Evolutionary conservation across 495 filamentous ascomycete genomes (phyloP).

Genomic region (Hapsidospora chrysogenum): DNA sequence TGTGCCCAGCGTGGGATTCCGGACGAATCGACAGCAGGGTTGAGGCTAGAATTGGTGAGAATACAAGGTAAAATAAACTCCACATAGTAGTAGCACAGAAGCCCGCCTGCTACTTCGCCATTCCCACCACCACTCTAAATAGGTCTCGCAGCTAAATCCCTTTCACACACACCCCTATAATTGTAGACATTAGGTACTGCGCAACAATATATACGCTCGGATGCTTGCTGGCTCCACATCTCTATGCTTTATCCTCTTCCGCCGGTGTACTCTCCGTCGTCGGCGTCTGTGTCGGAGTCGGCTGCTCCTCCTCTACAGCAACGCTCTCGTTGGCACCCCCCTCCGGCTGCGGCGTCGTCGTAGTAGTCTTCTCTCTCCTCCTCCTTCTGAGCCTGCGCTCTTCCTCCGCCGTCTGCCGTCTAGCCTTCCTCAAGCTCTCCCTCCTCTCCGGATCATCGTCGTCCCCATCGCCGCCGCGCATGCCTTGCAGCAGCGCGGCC

Average conservation of each 20-base stretch:
- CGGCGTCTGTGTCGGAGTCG: background rate
- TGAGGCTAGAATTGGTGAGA: too few species aligned
- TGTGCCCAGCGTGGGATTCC: too few species aligned
- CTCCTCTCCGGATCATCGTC: conserved; percentile 40
- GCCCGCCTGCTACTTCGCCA: too few species aligned
- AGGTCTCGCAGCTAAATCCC: too few species aligned
- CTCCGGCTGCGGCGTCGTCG: background rate
- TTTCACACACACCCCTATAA: too few species aligned
- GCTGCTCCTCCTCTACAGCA: conserved; percentile 1
- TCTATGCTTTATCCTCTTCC: conserved; percentile 1
- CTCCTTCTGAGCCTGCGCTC: conserved; percentile 43
- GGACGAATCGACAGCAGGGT: too few species aligned
- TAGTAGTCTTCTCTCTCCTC: conserved; percentile 35
- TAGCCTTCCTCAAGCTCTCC: conserved; percentile 37
- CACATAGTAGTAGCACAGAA: too few species aligned
- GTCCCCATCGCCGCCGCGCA: conserved; percentile 46
- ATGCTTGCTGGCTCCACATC: too few species aligned
- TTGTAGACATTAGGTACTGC: too few species aligned
- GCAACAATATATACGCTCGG: too few species aligned
- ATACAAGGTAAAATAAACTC: too few species aligned
- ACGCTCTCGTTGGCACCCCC: background rate
- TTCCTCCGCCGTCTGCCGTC: conserved; percentile 55
- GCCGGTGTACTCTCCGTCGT: background rate
- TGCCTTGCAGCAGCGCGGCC: conserved; percentile 63
- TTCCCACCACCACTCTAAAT: too few species aligned